phyloP scores from a whole-genome alignment of 163 green algal species.

The Trebouxiophyceae sp. region DNA sequence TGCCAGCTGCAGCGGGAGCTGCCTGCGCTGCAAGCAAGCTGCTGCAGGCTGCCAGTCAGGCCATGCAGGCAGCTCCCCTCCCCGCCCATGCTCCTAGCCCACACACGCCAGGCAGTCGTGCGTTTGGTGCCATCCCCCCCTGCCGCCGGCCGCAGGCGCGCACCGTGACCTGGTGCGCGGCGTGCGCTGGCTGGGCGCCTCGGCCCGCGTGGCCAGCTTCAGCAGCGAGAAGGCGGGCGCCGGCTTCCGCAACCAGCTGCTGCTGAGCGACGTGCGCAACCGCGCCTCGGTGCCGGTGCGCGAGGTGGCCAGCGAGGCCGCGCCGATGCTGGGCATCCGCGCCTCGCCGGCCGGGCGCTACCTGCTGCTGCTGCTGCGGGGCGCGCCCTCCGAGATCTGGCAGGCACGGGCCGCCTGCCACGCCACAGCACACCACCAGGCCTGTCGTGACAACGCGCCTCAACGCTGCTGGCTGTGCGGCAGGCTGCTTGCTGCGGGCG shows the following conservation, averaged over 20 bases:
- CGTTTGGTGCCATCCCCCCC: too few relatives aligned
- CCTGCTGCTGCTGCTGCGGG: slow-evolving; percentile 66
- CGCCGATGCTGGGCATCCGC: slow-evolving; percentile 51
- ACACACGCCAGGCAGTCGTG: background rate
- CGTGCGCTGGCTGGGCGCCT: slow-evolving; percentile 59
- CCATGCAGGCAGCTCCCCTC: too few relatives aligned
- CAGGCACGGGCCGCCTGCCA: too few relatives aligned
- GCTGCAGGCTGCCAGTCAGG: too few relatives aligned
- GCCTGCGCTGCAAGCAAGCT: too few relatives aligned
- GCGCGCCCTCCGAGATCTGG: slow-evolving; percentile 58
- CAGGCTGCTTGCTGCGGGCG: too few relatives aligned
- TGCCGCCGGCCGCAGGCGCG: slow-evolving; percentile 13
- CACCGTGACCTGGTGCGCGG: slow-evolving; percentile 36
- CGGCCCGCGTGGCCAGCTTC: slow-evolving; percentile 52
- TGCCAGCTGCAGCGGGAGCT: too few relatives aligned
- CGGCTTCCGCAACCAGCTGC: slow-evolving; percentile 49
- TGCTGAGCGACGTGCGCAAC: slow-evolving; percentile 55
- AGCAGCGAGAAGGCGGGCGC: slow-evolving; percentile 38
- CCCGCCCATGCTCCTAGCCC: background rate
- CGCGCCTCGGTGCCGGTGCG: slow-evolving; percentile 37
- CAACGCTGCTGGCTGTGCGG: too few relatives aligned
- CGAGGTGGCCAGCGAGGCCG: slow-evolving; percentile 27
- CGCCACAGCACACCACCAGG: too few relatives aligned
- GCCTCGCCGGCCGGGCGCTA: slow-evolving; percentile 57
- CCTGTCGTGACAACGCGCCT: too few relatives aligned